Evolutionary conservation across 1,139 yeast genomes (phyloP).

Genomic region (Saccharomyces hybrid): DNA sequence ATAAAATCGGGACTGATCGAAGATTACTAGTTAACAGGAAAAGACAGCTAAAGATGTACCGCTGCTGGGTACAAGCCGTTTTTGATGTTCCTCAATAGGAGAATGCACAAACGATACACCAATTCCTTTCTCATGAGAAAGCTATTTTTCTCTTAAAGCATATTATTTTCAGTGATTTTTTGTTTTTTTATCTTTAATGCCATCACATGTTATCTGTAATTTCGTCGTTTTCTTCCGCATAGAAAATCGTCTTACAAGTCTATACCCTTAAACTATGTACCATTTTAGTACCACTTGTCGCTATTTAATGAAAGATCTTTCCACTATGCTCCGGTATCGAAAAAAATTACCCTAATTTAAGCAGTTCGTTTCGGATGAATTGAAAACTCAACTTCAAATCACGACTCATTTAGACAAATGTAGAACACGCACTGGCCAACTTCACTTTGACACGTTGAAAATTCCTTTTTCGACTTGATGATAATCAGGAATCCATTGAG

Average conservation of each 20-base stretch:
- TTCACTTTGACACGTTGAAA: not conserved
- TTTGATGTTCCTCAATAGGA: slow-evolving; percentile 42
- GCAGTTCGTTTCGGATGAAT: not conserved
- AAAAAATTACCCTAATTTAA: not conserved
- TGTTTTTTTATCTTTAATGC: not conserved
- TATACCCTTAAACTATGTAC: not conserved
- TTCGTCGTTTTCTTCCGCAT: not conserved
- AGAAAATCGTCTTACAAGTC: not conserved
- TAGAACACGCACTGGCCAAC: not conserved
- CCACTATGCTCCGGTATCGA: not conserved
- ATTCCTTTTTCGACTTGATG: slow-evolving; percentile 9
- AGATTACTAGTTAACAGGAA: slow-evolving; percentile 86
- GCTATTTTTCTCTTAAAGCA: not conserved
- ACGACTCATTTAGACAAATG: not conserved
- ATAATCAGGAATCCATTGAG: slow-evolving; percentile 14
- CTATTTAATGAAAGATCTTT: not conserved
- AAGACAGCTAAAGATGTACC: slow-evolving; percentile 86
- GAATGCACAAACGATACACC: not conserved
- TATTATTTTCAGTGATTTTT: not conserved
- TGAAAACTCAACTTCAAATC: not conserved
- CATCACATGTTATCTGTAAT: not conserved
- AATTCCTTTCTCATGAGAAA: not conserved
- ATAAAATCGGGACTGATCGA: slow-evolving; percentile 81
- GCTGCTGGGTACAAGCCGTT: slow-evolving; percentile 95
- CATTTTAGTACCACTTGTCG: not conserved